phyloP scores from a whole-genome alignment of 73 alveolate species.

The Blepharisma stoltei region DNA sequence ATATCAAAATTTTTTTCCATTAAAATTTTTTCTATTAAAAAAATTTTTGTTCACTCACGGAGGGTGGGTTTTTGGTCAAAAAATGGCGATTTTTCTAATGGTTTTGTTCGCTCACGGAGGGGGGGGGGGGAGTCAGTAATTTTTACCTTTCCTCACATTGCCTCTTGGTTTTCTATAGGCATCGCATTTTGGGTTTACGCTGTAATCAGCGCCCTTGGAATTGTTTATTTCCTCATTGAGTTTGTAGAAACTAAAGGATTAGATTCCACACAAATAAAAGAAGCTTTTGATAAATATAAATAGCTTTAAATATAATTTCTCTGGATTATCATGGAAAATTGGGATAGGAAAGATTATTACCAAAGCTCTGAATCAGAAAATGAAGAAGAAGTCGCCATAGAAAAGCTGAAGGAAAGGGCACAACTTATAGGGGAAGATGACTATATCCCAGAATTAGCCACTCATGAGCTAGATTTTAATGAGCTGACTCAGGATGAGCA shows the following conservation, averaged over 20 bases:
- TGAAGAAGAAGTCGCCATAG: constrained; percentile 18
- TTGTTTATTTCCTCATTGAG: constrained; percentile 1
- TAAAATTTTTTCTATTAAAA: too few relatives aligned
- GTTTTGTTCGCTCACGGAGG: too few relatives aligned
- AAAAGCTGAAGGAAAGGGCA: constrained; percentile 18
- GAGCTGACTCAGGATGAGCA: constrained; percentile 27
- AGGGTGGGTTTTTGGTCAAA: too few relatives aligned
- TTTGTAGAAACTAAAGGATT: constrained; percentile 23
- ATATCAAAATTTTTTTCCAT: too few relatives aligned
- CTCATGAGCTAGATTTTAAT: not conserved
- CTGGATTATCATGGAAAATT: constrained; percentile 1
- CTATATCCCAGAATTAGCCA: not conserved
- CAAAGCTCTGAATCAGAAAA: constrained; percentile 15
- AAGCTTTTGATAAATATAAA: too few relatives aligned
- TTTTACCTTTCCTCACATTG: constrained; percentile 17
- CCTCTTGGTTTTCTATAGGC: not conserved
- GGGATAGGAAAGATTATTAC: constrained; percentile 24
- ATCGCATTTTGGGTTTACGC: not conserved
- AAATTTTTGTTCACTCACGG: too few relatives aligned
- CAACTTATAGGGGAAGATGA: not conserved
- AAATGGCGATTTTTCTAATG: too few relatives aligned
- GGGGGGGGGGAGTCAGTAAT: too few relatives aligned
- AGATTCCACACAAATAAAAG: not conserved
- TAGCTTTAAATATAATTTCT: not conserved
- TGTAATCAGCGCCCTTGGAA: not conserved